These are phyloP conservation scores for Xenosphaeropsis pyriputrescens DNA, from an alignment of 2,329 filamentous ascomycete species.

Conservation along the genomic window DNA sequence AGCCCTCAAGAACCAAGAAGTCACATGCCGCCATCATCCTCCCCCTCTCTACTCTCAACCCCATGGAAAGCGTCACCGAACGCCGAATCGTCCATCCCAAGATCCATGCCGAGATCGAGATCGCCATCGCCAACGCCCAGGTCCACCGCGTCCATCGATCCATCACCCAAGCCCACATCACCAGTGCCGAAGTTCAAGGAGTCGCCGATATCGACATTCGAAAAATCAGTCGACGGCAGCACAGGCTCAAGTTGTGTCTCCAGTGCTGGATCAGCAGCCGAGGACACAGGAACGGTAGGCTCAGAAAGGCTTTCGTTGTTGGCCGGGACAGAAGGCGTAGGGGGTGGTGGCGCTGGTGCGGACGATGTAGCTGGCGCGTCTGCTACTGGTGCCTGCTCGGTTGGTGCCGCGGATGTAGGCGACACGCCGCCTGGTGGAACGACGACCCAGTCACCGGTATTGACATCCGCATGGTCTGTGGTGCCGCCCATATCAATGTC, in stretches of 20 bases:
- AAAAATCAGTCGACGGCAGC: neutral
- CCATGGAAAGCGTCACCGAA: slow-evolving; percentile 75
- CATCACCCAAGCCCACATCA: slow-evolving; percentile 46
- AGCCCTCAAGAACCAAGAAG: no score
- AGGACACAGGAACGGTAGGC: neutral
- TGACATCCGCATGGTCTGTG: slow-evolving; percentile 18
- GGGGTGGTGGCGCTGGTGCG: slow-evolving; percentile 2
- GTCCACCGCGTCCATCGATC: slow-evolving; percentile 49
- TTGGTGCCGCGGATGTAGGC: slow-evolving; percentile 10
- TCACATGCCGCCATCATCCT: slow-evolving; percentile 3
- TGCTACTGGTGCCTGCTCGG: slow-evolving; percentile 6
- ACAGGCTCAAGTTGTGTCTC: neutral
- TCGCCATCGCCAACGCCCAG: slow-evolving; percentile 30
- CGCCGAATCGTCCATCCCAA: slow-evolving; percentile 65
- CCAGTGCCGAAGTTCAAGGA: slow-evolving; percentile 36
- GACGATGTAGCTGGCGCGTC: slow-evolving; percentile 1
- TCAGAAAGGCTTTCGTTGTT: neutral
- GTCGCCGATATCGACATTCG: slow-evolving; percentile 17
- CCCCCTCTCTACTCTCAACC: slow-evolving; percentile 21
- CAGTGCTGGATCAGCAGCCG: neutral
- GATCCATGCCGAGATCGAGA: slow-evolving; percentile 39
- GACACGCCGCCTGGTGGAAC: slow-evolving; percentile 47
- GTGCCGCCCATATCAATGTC: neutral
- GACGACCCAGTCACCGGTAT: slow-evolving; percentile 61
- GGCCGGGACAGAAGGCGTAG: neutral